Evolutionary conservation across 192 early-diverging fungal genomes (phyloP).

Genomic region (Endogone sp.): DNA sequence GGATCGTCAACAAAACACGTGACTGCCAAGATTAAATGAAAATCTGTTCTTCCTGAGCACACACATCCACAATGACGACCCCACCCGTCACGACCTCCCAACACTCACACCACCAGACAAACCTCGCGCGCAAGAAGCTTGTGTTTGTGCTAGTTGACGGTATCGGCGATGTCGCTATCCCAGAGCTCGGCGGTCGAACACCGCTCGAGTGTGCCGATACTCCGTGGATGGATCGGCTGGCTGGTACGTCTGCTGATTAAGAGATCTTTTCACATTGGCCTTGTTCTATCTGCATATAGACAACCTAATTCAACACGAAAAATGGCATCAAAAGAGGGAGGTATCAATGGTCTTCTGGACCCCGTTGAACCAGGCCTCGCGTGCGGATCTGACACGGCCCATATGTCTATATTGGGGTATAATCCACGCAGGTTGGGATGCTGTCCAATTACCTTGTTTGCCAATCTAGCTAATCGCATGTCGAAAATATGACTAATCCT

Average conservation of each 20-base stretch:
- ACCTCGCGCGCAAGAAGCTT: slow-evolving; percentile 7
- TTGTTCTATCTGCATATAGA: no score
- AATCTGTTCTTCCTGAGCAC: no score
- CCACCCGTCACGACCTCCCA: no score
- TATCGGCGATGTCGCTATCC: slow-evolving; percentile 25
- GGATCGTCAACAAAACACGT: not conserved
- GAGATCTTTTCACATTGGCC: not conserved
- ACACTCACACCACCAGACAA: not conserved
- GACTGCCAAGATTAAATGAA: not conserved
- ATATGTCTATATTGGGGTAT: slow-evolving; percentile 29
- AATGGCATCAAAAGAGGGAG: slow-evolving; percentile 11
- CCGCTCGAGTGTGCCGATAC: slow-evolving; percentile 19
- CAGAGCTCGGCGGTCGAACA: slow-evolving; percentile 10
- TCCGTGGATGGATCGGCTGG: slow-evolving; percentile 23
- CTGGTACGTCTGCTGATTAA: slow-evolving; percentile 23
- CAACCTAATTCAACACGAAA: not conserved
- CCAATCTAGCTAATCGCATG: no score
- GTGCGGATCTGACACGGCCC: slow-evolving; percentile 32
- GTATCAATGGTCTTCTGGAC: slow-evolving; percentile 25
- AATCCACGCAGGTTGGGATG: slow-evolving; percentile 23
- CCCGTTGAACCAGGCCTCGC: slow-evolving; percentile 31
- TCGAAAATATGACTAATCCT: no score
- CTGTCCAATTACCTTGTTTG: not conserved
- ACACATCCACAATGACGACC: no score
- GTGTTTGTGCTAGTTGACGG: slow-evolving; percentile 26